Conservation (phyloP, 495 filamentous ascomycete species). For the Podospora pseudopauciseta region DNA sequence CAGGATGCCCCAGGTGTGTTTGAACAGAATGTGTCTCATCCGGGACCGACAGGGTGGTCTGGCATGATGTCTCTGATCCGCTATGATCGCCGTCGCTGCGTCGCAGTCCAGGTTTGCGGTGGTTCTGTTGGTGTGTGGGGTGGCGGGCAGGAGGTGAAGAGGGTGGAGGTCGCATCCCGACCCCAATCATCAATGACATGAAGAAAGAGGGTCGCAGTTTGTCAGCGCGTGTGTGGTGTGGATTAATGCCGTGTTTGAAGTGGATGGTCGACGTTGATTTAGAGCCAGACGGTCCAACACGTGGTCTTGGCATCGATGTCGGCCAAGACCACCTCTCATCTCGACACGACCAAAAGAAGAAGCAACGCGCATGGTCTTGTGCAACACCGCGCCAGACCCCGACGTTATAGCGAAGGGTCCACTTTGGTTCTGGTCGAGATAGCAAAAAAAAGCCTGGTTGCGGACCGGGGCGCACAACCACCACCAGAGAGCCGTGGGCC, state of each 20-base stretch:
- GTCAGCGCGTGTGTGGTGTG: not conserved
- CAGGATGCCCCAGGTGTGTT: not conserved
- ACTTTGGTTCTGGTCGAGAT: not conserved
- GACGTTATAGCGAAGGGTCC: not conserved
- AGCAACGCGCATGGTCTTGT: slow-evolving; percentile 1
- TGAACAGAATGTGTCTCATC: not conserved
- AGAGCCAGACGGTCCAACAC: slow-evolving; percentile 13
- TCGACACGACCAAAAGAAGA: not conserved
- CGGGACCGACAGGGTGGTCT: not conserved
- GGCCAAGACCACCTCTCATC: slow-evolving; percentile 3
- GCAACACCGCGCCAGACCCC: not conserved
- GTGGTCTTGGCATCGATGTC: slow-evolving; percentile 19
- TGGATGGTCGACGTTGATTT: slow-evolving; percentile 2
- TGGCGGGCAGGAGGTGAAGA: not conserved
- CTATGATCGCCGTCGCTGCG: not conserved
- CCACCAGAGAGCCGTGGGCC: slow-evolving; percentile 1
- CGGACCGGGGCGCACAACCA: not conserved
- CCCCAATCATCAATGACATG: not conserved
- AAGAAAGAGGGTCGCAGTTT: not conserved
- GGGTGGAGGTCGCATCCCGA: not conserved
- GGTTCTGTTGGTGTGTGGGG: not conserved
- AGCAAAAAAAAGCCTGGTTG: not conserved
- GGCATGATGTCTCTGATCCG: not conserved
- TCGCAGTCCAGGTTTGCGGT: not conserved
- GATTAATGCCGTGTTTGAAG: not conserved